phyloP scores from a whole-genome alignment of 805 yeast genomes.

The Ogataea trehaloabstinens region DNA sequence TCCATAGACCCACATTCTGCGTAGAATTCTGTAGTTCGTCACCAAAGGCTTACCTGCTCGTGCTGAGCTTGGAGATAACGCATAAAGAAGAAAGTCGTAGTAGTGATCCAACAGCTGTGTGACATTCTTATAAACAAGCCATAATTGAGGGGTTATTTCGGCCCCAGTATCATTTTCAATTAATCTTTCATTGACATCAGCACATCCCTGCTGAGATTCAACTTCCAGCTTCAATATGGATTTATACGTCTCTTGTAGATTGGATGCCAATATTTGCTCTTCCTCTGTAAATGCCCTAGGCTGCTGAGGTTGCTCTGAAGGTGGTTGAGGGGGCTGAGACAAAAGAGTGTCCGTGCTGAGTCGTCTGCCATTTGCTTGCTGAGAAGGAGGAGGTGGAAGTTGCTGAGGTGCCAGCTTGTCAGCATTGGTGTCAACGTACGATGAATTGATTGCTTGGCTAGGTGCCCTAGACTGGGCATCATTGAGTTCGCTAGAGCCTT shows the following conservation, averaged over 20 bases:
- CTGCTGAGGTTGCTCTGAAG: constrained; percentile 14
- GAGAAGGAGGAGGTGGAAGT: constrained; percentile 5
- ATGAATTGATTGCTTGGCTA: neutral
- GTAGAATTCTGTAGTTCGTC: constrained; percentile 71
- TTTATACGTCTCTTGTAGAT: constrained; percentile 72
- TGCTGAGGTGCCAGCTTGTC: constrained; percentile 15
- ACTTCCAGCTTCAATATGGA: constrained; percentile 65
- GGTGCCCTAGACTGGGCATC: constrained; percentile 10
- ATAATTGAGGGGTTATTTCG: constrained; percentile 58
- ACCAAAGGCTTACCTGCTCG: constrained; percentile 77
- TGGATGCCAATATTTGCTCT: constrained; percentile 65
- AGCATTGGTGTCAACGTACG: constrained; percentile 25
- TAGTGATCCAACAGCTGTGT: constrained; percentile 66
- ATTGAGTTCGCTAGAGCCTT: constrained; percentile 25
- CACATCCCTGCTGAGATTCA: constrained; percentile 67
- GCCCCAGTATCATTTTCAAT: constrained; percentile 42
- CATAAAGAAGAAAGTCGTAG: constrained; percentile 68
- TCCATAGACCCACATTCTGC: constrained; percentile 85
- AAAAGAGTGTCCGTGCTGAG: constrained; percentile 26
- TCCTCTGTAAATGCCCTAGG: constrained; percentile 43
- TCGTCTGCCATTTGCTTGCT: constrained; percentile 14
- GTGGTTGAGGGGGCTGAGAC: constrained; percentile 21
- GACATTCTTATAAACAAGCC: constrained; percentile 71
- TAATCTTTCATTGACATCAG: constrained; percentile 53
- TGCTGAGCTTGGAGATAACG: constrained; percentile 62